These are phyloP conservation scores for Scedosporium dehoogii DNA, from an alignment of 2,329 filamentous ascomycete genomes.

Conservation along the genomic window DNA sequence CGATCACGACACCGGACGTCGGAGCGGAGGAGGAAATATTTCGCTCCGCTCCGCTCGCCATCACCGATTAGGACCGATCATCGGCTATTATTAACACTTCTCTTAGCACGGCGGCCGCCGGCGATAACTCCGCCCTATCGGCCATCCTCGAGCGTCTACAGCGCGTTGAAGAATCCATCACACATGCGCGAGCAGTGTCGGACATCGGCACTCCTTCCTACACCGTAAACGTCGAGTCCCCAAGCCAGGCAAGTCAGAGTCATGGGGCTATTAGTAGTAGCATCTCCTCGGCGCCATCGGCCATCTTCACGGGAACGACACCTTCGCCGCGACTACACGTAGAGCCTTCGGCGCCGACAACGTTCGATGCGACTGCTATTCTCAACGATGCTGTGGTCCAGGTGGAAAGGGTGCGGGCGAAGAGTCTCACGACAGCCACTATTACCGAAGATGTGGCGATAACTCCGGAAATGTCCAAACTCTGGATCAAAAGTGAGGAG, in stretches of 20 bases:
- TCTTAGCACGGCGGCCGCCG: neutral
- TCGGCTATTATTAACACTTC: neutral
- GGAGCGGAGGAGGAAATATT: no score
- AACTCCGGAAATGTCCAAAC: conserved; percentile 17
- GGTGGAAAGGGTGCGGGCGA: conserved; percentile 17
- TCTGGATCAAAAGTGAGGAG: conserved; percentile 17
- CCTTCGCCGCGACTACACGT: neutral
- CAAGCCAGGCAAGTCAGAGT: neutral
- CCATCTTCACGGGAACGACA: neutral
- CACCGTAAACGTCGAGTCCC: neutral
- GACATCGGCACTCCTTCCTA: neutral
- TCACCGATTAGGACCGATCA: neutral
- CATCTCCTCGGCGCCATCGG: neutral
- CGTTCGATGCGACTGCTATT: neutral
- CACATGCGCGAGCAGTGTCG: neutral
- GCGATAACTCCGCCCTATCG: conserved; percentile 12
- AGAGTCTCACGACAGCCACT: conserved; percentile 12
- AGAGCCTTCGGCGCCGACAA: neutral
- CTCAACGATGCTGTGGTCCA: conserved; percentile 19
- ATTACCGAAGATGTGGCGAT: conserved; percentile 17
- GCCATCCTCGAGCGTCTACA: conserved; percentile 20
- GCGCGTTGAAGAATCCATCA: conserved; percentile 17
- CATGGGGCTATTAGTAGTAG: neutral
- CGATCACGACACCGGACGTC: neutral
- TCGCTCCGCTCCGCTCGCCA: neutral